Conservation (phyloP, 371 early-diverging fungal genomes). For the Syncephalastrum sp. region DNA sequence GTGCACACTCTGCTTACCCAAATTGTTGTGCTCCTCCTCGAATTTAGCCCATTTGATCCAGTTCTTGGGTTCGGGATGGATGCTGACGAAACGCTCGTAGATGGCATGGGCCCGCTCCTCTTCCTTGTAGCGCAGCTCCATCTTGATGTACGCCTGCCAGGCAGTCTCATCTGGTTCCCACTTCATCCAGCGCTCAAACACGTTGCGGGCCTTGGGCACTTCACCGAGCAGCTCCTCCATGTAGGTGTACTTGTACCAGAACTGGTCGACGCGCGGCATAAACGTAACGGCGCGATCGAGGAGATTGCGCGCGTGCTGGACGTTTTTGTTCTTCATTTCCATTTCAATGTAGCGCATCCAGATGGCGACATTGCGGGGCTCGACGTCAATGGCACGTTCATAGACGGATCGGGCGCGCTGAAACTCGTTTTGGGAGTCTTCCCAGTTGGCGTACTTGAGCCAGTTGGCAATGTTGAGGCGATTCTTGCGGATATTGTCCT, state of each 20-base stretch:
- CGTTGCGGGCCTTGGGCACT: constrained; percentile 83
- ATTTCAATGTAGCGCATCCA: constrained; percentile 94
- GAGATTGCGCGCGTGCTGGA: constrained; percentile 91
- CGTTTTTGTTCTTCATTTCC: constrained; percentile 94
- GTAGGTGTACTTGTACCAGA: constrained; percentile 98
- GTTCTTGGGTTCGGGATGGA: constrained; percentile 92
- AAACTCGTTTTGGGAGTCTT: constrained; percentile 86
- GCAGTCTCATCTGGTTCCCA: constrained; percentile 95
- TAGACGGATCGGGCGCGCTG: constrained; percentile 87
- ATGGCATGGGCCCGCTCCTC: constrained; percentile 78
- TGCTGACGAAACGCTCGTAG: constrained; percentile 83
- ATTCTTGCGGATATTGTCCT: constrained; percentile 88
- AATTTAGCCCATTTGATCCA: constrained; percentile 96
- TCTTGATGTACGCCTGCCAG: constrained; percentile 93
- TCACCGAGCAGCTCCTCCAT: constrained; percentile 97
- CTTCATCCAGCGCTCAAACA: constrained; percentile 98
- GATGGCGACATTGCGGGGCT: constrained; percentile 81
- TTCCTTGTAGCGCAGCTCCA: constrained; percentile 90
- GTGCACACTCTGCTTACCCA: constrained; percentile 33
- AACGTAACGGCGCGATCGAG: constrained; percentile 89
- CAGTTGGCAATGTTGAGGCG: constrained; percentile 84
- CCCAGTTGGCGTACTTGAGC: constrained; percentile 96
- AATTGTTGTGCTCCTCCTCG: constrained; percentile 81
- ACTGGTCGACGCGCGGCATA: constrained; percentile 91
- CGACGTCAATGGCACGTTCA: constrained; percentile 91